phyloP scores from a whole-genome alignment of 75 land plant species.

The Ceratopteris richardii region DNA sequence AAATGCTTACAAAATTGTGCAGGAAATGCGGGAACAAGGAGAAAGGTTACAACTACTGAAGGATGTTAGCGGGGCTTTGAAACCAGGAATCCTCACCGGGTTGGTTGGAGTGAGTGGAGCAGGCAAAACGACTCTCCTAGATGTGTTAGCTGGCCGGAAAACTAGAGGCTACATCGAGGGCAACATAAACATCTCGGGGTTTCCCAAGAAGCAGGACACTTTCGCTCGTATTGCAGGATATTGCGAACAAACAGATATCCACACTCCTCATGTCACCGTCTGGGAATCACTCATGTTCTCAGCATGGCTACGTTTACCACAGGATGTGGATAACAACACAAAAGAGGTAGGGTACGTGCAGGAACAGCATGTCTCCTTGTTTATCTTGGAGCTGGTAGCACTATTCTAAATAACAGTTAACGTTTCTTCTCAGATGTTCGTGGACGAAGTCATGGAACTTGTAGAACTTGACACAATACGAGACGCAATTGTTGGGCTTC shows the following conservation, averaged over 20 bases:
- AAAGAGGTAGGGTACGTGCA: constrained; percentile 31
- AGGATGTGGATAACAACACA: constrained; percentile 27
- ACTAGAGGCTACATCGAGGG: constrained; percentile 68
- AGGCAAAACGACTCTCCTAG: constrained; percentile 73
- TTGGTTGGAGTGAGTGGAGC: constrained; percentile 77
- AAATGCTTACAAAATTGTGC: too few relatives aligned
- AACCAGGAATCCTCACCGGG: constrained; percentile 65
- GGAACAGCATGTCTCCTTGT: too few relatives aligned
- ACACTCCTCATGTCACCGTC: constrained; percentile 54
- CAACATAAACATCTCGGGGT: constrained; percentile 44
- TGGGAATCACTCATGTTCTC: constrained; percentile 51
- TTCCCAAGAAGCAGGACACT: constrained; percentile 55
- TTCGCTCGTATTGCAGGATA: constrained; percentile 66
- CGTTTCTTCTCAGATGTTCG: constrained; percentile 44
- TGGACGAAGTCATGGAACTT: constrained; percentile 68
- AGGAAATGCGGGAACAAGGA: constrained; percentile 58
- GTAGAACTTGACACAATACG: constrained; percentile 52
- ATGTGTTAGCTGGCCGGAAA: constrained; percentile 64
- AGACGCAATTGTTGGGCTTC: constrained; percentile 63
- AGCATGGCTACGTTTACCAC: constrained; percentile 55
- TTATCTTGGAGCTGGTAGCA: too few relatives aligned
- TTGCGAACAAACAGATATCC: constrained; percentile 63
- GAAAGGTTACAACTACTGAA: constrained; percentile 36
- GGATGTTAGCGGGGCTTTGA: constrained; percentile 53
- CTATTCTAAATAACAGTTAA: too few relatives aligned